These are phyloP conservation scores for Colletotrichum musicola DNA, from an alignment of 2,329 filamentous ascomycete genomes.

Conservation along the genomic window DNA sequence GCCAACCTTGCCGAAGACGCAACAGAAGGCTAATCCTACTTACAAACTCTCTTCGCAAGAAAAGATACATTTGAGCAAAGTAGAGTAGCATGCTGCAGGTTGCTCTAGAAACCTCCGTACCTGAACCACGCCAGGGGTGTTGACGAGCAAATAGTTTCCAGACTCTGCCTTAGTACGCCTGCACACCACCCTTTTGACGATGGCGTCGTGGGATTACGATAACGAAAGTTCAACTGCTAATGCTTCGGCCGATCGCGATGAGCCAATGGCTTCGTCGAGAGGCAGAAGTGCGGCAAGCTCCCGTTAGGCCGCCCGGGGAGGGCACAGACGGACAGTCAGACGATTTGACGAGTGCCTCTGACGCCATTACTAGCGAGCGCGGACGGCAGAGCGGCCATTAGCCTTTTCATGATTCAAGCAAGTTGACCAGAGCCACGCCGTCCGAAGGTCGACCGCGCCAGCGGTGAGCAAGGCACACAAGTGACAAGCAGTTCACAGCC, in stretches of 20 bases:
- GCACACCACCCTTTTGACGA: slow-evolving; percentile 23
- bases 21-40: slow-evolving; percentile 18
- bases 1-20: slow-evolving; percentile 26
- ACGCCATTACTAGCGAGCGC: slow-evolving; percentile 15
- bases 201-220: slow-evolving; percentile 18
- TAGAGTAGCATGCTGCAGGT: slow-evolving; percentile 20
- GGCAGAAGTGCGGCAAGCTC: slow-evolving; percentile 30
- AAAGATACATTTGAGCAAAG: slow-evolving; percentile 25
- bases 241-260: slow-evolving; percentile 19
- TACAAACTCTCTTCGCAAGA: neutral
- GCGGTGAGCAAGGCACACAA: no score
- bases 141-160: slow-evolving; percentile 3
- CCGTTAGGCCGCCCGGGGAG: slow-evolving; percentile 24
- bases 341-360: slow-evolving; percentile 21
- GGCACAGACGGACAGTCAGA: slow-evolving; percentile 29
- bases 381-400: slow-evolving; percentile 14
- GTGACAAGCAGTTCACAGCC: no score
- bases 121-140: neutral
- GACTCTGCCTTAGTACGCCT: neutral
- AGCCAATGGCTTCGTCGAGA: slow-evolving; percentile 14
- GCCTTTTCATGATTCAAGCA: neutral
- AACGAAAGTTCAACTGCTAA: slow-evolving; percentile 10
- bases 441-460: neutral
- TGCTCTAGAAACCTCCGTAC: neutral
- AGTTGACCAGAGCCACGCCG: neutral